phyloP scores from a whole-genome alignment of 768 basidiomycete species.

The Termitomyces eurrhizus region DNA sequence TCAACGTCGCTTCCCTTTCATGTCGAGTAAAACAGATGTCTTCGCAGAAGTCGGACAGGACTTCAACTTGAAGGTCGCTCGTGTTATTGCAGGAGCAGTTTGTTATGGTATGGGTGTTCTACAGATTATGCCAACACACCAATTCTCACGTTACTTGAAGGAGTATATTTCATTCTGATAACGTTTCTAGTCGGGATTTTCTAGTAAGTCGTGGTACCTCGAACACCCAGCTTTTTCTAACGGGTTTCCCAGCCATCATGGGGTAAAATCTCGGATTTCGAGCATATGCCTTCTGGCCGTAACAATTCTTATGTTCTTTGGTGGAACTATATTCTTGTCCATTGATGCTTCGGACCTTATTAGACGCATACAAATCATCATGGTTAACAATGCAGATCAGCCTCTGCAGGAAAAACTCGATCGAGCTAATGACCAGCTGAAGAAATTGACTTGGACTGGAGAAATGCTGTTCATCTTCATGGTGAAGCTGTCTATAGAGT shows the following conservation, averaged over 20 bases:
- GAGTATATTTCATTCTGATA: slow-evolving; percentile 19
- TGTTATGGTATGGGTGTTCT: slow-evolving; percentile 15
- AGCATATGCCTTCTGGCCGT: slow-evolving; percentile 19
- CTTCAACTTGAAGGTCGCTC: slow-evolving; percentile 18
- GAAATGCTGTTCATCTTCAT: slow-evolving; percentile 28
- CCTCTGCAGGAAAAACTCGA: slow-evolving; percentile 17
- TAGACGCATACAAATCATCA: slow-evolving; percentile 22
- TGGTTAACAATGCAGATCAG: slow-evolving; percentile 20
- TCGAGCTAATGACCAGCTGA: slow-evolving; percentile 18
- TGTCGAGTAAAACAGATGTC: slow-evolving; percentile 15
- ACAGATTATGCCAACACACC: background rate
- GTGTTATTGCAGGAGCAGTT: slow-evolving; percentile 16
- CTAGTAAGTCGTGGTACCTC: slow-evolving; percentile 2
- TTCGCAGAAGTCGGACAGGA: slow-evolving; percentile 15
- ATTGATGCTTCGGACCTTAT: slow-evolving; percentile 26
- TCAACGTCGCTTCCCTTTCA: background rate
- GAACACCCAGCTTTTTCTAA: background rate
- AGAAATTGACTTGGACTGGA: slow-evolving; percentile 24
- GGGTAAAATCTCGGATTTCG: slow-evolving; percentile 13
- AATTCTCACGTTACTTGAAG: slow-evolving; percentile 2
- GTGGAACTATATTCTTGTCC: slow-evolving; percentile 22
- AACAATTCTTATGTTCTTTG: slow-evolving; percentile 25
- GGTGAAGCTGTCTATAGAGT: slow-evolving; percentile 7
- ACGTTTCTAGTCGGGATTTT: slow-evolving; percentile 13
- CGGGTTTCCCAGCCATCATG: slow-evolving; percentile 13